These are phyloP conservation scores for Naganishia vaughanmartiniae DNA, from an alignment of 768 basidiomycete genomes.

Conservation along the genomic window DNA sequence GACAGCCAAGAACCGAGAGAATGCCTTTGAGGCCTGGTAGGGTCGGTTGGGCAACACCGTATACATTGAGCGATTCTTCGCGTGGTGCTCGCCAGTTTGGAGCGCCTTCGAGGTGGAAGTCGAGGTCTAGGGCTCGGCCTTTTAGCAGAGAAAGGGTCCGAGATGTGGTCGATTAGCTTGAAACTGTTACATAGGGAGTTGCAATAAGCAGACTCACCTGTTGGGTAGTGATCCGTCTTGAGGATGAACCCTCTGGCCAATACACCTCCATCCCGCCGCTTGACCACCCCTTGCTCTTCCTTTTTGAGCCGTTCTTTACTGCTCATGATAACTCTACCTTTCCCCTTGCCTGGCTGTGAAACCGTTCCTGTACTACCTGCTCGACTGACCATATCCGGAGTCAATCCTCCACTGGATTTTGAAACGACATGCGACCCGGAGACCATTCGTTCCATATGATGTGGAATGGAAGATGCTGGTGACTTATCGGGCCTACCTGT, in stretches of 20 bases:
- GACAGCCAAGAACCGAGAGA: conserved; percentile 66
- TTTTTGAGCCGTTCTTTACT: conserved; percentile 39
- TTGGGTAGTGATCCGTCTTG: conserved; percentile 64
- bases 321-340: conserved; percentile 6
- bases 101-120: conserved; percentile 87
- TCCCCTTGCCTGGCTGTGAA: background rate
- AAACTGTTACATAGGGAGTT: conserved; percentile 4
- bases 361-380: background rate
- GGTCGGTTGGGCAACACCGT: conserved; percentile 92
- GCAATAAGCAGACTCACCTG: conserved; percentile 31
- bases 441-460: conserved; percentile 13
- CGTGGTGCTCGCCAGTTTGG: conserved; percentile 89
- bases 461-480: conserved; percentile 15
- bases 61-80: conserved; percentile 79
- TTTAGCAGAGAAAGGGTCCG: conserved; percentile 25
- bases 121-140: conserved; percentile 86
- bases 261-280: conserved; percentile 47
- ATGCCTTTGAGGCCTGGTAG: conserved; percentile 87
- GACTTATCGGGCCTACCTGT: background rate
- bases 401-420: background rate
- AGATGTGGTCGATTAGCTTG: background rate
- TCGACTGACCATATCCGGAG: background rate
- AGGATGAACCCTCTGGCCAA: conserved; percentile 65
- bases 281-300: conserved; percentile 47
- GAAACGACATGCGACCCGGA: background rate